Percentiles rank a stretch among this genome's conserved stretches.
phyloP scores from a whole-genome alignment of 176 grass and related monocot species.

The Aechmea fasciata region DNA sequence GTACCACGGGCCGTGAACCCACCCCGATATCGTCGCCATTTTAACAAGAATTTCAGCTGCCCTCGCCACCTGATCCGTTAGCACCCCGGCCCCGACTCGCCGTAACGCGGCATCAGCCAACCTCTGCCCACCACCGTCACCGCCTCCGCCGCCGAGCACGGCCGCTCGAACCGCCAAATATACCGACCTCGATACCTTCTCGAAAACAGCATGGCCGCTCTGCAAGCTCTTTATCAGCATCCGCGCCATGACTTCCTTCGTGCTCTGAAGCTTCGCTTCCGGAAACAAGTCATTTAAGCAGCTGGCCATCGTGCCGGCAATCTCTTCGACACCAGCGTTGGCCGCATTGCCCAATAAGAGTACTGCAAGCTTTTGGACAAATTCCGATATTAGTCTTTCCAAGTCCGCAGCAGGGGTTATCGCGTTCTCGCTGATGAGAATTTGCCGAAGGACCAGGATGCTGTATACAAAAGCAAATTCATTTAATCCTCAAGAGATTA shows the following conservation, averaged over 20 bases:
- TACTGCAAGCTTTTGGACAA: constrained; percentile 32
- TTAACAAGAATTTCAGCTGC: constrained; percentile 34
- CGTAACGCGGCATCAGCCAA: constrained; percentile 45
- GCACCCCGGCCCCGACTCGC: constrained; percentile 33
- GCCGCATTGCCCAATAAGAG: constrained; percentile 29
- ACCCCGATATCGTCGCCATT: constrained; percentile 38
- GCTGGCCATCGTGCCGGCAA: constrained; percentile 44
- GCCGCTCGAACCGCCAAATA: constrained; percentile 48
- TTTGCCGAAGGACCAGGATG: constrained; percentile 71
- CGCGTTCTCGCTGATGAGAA: constrained; percentile 54
- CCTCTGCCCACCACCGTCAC: constrained; percentile 29
- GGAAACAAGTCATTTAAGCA: constrained; percentile 13
- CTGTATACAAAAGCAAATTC: constrained; percentile 24
- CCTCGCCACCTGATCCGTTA: constrained; percentile 34
- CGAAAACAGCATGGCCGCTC: constrained; percentile 42
- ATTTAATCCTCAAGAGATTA: no score
- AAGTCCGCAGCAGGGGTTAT: constrained; percentile 21
- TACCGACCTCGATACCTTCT: constrained; percentile 49
- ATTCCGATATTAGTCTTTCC: constrained; percentile 36
- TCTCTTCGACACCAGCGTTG: constrained; percentile 52
- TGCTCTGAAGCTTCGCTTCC: constrained; percentile 29
- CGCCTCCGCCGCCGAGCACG: constrained; percentile 36
- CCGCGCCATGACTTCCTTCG: constrained; percentile 51
- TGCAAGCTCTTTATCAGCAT: constrained; percentile 84
- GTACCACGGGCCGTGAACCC: constrained; percentile 82